phyloP scores from a whole-genome alignment of 2,329 filamentous ascomycete species.

The Myotisia sp. region DNA sequence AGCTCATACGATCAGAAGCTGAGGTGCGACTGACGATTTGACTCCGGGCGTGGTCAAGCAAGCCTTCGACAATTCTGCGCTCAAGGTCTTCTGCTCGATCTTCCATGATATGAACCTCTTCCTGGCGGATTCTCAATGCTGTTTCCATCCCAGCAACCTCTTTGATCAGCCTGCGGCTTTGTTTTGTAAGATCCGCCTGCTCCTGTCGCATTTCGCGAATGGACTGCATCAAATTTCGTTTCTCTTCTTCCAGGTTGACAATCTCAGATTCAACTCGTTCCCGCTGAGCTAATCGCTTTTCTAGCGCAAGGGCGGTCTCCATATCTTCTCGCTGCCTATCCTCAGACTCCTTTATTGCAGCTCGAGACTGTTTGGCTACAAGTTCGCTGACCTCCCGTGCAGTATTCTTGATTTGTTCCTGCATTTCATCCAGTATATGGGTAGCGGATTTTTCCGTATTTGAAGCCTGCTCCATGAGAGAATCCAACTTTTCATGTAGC shows the following conservation, averaged over 20 bases:
- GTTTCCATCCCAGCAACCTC: constrained; percentile 87
- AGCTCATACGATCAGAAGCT: constrained; percentile 36
- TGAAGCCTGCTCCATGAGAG: constrained; percentile 33
- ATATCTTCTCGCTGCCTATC: constrained; percentile 65
- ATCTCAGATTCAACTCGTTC: constrained; percentile 45
- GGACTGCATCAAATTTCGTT: constrained; percentile 46
- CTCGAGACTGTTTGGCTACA: constrained; percentile 58
- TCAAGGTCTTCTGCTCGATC: constrained; percentile 75
- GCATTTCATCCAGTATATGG: constrained; percentile 75
- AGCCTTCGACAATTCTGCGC: constrained; percentile 81
- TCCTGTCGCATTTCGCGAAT: constrained; percentile 35
- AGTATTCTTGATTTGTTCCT: constrained; percentile 64
- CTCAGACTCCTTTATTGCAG: constrained; percentile 63
- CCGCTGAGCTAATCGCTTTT: constrained; percentile 56
- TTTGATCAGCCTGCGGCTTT: constrained; percentile 66
- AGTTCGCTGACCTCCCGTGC: constrained; percentile 75
- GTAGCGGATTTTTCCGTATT: constrained; percentile 54
- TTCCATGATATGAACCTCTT: constrained; percentile 87
- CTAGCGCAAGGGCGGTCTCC: constrained; percentile 65
- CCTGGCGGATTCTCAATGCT: constrained; percentile 71
- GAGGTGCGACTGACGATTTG: constrained; percentile 65
- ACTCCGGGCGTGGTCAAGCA: constrained; percentile 81
- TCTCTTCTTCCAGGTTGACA: constrained; percentile 41
- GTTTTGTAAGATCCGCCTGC: constrained; percentile 55
- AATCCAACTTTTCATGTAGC: constrained; percentile 46